Base-by-base conservation (phyloP, 352 stramenopile genomes). In the Peronosclerospora sorghi region DNA sequence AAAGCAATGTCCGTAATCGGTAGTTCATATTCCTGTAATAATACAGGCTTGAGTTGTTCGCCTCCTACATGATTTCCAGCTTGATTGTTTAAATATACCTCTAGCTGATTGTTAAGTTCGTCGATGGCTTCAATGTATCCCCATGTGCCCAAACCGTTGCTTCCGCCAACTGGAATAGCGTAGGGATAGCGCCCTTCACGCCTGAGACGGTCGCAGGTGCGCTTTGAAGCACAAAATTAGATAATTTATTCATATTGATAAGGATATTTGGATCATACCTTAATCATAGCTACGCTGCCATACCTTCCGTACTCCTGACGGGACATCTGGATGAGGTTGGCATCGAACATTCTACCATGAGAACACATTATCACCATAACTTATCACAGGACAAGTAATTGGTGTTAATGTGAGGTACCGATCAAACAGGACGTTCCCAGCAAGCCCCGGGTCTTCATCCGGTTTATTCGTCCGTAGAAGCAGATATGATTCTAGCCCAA, bases 41-140 rank as follows among this genome's bases (percentile, higher is more conserved):
- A 17, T 5, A 35, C 39, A 12, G 35, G 15, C 7, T 34, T 15
- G 15, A n/a, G 5, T 34, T 2, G 15, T 9, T n/a, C 8, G 28
- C 8, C 13, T 34, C 3, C 2, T n/a, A n/a, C 4, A 3, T 4
- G 28, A 34, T n/a, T n/a, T n/a, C n/a, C 28, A 34, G 3, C 15
- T 4, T 15, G 8, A 34, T 8, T 41, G 29, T 6, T 8, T 43
- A 32, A 18, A 56, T 50, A 13, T 45, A 77, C 73, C 54, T 83
- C 45, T 6, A 87, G 45, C 48, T 91, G 78, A 23, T 78, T 68
- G 38, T 86, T 66, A 30, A 91, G 71, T 68, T 97, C 91, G 38
- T 96, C 72, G 8, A 96, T 83, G 6, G 68, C 86, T 51, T 97
- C 58, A 27, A 97, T 75, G 54, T 97, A 97, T 3, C 91, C 91